Evolutionary conservation across 371 early-diverging fungal species (phyloP).

Genomic region (Lichtheimia hyalospora): DNA sequence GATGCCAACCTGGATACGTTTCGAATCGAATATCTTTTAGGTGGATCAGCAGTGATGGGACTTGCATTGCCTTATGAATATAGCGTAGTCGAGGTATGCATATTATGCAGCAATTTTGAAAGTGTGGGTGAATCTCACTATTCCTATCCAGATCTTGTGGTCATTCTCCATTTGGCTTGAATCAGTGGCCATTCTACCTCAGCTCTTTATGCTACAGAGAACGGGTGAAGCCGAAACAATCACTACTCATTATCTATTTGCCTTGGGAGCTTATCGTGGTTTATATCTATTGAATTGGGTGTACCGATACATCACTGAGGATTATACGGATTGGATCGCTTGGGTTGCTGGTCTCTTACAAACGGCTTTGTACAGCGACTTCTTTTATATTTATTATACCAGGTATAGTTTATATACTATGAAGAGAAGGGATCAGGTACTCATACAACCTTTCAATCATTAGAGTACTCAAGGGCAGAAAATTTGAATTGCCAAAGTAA

Average conservation of each 20-base stretch:
- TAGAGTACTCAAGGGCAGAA: slow-evolving; percentile 87
- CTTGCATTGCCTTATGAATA: slow-evolving; percentile 73
- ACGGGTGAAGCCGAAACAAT: slow-evolving; percentile 99
- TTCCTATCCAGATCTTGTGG: slow-evolving; percentile 72
- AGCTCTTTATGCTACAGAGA: slow-evolving; percentile 94
- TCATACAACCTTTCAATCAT: neutral
- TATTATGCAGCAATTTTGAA: neutral
- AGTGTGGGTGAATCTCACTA: neutral
- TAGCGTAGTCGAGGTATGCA: slow-evolving; percentile 65
- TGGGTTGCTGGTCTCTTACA: slow-evolving; percentile 92
- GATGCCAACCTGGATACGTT: slow-evolving; percentile 92
- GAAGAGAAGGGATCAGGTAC: neutral
- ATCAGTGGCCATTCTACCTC: slow-evolving; percentile 98
- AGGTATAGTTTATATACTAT: slow-evolving; percentile 52
- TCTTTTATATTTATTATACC: slow-evolving; percentile 97
- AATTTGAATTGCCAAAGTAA: slow-evolving; percentile 70
- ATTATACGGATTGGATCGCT: slow-evolving; percentile 71
- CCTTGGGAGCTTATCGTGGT: slow-evolving; percentile 96
- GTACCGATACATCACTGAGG: slow-evolving; percentile 80
- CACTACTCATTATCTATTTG: slow-evolving; percentile 97
- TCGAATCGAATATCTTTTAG: slow-evolving; percentile 83
- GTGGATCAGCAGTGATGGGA: slow-evolving; percentile 67
- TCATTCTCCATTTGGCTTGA: slow-evolving; percentile 97
- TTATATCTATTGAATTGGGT: slow-evolving; percentile 98
- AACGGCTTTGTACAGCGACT: slow-evolving; percentile 96